phyloP scores from a whole-genome alignment of 2,329 filamentous ascomycete genomes.

The Chaetomiaceae sp. region DNA sequence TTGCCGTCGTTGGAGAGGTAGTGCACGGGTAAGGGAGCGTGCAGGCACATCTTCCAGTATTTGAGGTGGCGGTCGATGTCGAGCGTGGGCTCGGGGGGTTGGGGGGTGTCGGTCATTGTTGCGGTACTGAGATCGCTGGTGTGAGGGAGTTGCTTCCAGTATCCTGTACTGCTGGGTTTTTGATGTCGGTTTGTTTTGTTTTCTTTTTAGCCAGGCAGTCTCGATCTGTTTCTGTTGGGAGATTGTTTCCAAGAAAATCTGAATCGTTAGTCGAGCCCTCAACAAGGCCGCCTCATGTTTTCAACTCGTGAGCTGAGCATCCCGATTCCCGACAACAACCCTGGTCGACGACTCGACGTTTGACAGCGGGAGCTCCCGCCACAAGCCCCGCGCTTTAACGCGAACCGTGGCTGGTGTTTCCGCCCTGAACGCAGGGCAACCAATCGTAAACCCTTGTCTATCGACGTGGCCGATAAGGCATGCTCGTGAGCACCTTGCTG shows the following conservation, averaged over 20 bases:
- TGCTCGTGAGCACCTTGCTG: background rate
- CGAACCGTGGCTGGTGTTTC: slow-evolving; percentile 8
- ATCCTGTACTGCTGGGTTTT: too few species aligned
- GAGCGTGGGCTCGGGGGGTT: slow-evolving; percentile 35
- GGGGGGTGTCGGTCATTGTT: slow-evolving; percentile 19
- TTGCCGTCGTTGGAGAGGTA: slow-evolving; percentile 90
- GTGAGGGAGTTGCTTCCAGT: background rate
- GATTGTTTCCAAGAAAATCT: too few species aligned
- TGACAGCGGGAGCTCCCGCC: slow-evolving; percentile 7
- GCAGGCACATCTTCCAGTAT: slow-evolving; percentile 89
- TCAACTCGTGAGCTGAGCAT: too few species aligned
- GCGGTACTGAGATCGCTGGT: too few species aligned
- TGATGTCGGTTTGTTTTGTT: too few species aligned
- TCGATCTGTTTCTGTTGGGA: too few species aligned
- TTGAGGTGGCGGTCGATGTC: slow-evolving; percentile 69
- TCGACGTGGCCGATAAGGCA: slow-evolving; percentile 21
- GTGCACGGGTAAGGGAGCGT: slow-evolving; percentile 70
- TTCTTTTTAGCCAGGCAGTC: too few species aligned
- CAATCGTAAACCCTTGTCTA: slow-evolving; percentile 14
- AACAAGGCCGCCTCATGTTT: too few species aligned
- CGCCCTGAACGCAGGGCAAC: background rate
- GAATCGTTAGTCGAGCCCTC: too few species aligned
- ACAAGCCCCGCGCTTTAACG: slow-evolving; percentile 1
- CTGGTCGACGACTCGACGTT: background rate
- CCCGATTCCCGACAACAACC: too few species aligned